phyloP scores from a whole-genome alignment of 176 grass and related monocot genomes.

The Luzula sylvatica region DNA sequence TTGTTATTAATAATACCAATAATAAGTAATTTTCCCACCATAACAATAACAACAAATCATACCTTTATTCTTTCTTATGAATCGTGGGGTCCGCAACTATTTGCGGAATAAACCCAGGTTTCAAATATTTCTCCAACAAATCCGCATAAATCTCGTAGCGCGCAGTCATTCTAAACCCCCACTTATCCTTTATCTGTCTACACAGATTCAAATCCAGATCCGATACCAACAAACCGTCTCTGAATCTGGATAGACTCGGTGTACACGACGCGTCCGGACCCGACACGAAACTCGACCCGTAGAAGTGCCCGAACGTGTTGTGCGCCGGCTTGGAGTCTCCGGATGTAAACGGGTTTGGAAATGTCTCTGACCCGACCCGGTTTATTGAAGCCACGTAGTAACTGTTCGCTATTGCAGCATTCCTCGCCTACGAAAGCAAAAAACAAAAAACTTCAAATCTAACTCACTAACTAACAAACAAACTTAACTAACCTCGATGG shows the following conservation, averaged over 20 bases:
- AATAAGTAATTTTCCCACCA: too few species aligned
- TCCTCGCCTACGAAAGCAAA: constrained; percentile 45
- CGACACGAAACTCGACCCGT: constrained; percentile 88
- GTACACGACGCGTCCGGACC: constrained; percentile 86
- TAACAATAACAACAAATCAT: background rate
- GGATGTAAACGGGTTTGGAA: constrained; percentile 90
- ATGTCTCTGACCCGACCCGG: constrained; percentile 77
- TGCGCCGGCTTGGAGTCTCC: constrained; percentile 89
- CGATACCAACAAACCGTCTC: constrained; percentile 74
- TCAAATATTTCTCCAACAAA: constrained; percentile 61
- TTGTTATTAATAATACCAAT: too few species aligned
- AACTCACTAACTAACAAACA: background rate
- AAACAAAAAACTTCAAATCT: background rate
- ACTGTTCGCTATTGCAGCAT: constrained; percentile 88
- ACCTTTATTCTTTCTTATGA: constrained; percentile 36
- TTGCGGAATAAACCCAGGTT: constrained; percentile 67
- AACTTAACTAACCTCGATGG: constrained; percentile 64
- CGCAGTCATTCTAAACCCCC: constrained; percentile 91
- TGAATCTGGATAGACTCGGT: constrained; percentile 66
- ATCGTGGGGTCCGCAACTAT: constrained; percentile 61
- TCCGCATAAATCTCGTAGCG: constrained; percentile 70
- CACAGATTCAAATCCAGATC: constrained; percentile 97
- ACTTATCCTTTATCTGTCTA: constrained; percentile 94
- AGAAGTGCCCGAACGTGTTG: constrained; percentile 79
- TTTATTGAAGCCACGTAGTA: constrained; percentile 90